Percentiles rank a stretch among this genome's conserved stretches.
Conservation (phyloP, 371 early-diverging fungal genomes). For the Dentiscutata heterogama region DNA sequence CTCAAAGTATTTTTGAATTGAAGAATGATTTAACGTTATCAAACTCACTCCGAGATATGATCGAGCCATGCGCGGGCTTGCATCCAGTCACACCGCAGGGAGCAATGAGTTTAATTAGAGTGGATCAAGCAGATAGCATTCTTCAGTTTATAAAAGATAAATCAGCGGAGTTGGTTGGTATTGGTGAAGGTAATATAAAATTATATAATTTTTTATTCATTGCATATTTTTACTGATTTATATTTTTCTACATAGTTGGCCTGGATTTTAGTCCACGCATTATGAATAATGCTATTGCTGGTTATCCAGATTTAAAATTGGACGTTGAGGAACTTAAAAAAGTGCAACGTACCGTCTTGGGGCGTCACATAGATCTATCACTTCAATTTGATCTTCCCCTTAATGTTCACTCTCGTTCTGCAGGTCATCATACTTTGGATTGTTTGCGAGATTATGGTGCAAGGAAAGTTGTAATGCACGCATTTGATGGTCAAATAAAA, state of each 20-base stretch:
- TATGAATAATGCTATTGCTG: slow-evolving; percentile 52
- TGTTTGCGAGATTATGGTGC: slow-evolving; percentile 63
- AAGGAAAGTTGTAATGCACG: slow-evolving; percentile 69
- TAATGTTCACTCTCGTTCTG: slow-evolving; percentile 77
- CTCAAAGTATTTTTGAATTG: slow-evolving; percentile 8
- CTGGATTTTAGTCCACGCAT: slow-evolving; percentile 76
- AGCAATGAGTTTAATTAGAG: slow-evolving; percentile 1
- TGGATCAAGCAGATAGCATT: slow-evolving; percentile 19
- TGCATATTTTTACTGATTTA: not conserved
- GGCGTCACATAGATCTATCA: slow-evolving; percentile 64
- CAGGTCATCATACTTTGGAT: slow-evolving; percentile 75
- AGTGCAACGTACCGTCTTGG: slow-evolving; percentile 66
- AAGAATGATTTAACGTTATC: slow-evolving; percentile 6
- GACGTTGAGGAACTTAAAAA: slow-evolving; percentile 59
- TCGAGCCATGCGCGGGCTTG: slow-evolving; percentile 33
- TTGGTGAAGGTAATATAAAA: slow-evolving; percentile 34
- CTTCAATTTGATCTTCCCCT: slow-evolving; percentile 63
- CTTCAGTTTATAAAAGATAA: slow-evolving; percentile 31
- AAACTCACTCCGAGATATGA: slow-evolving; percentile 3
- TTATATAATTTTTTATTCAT: not conserved
- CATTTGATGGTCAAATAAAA: slow-evolving; percentile 73
- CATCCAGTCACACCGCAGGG: slow-evolving; percentile 28
- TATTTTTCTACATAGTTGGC: slow-evolving; percentile 66
- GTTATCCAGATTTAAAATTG: slow-evolving; percentile 45
- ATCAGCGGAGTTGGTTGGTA: slow-evolving; percentile 14